Evolutionary conservation across 1,284 basidiomycete genomes (phyloP), one percentile per base, ranked within the genome.

Genomic region (Waitea zeae): DNA sequence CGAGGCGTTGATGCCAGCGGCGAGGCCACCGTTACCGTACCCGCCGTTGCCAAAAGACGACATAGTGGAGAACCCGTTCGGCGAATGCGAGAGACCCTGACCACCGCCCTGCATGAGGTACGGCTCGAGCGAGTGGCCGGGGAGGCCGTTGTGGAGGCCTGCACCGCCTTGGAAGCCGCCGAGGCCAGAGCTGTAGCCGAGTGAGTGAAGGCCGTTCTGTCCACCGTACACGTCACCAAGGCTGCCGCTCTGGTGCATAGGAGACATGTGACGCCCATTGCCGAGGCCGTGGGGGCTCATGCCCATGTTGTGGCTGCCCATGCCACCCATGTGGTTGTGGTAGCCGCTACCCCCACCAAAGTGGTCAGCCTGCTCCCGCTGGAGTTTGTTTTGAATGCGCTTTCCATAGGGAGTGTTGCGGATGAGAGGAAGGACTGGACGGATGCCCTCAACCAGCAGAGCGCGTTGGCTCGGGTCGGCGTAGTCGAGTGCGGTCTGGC

Each of bases 381-480:
- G 88, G 37, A 96, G 64, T 61, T 95, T 95, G 62, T 88, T 90
- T 58, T 95, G 90, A 48, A 96, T 96, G 36, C 92, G 80, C 64
- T 96, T 96, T 47, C 90, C 90, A 49, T 96, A 96, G 3, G 90
- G 90, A 3, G 90, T 96, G 59, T 95, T 96, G 48, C 90, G 81
- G 50, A 96, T 95, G 42, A 95, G 68, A 2, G 88, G 90, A 19
- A 96, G 67, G 41, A 95, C 89, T n/a, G 92, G 92, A 36, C 90
- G 81, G 51, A 96, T 96, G 46, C 86, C 87, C 51, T 95, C 89
- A 22, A 96, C 86, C 29, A 96, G 74, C 45, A 77, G 54, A 7
- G 67, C 77, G 31, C 90, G 81, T 55, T 96, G 90, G 15, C 54
- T 62, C 20, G 88, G 80, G 46, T 95, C 90, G 34, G 92, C 89